Conservation (phyloP, 345 rosid species). For the Brassica juncea region DNA sequence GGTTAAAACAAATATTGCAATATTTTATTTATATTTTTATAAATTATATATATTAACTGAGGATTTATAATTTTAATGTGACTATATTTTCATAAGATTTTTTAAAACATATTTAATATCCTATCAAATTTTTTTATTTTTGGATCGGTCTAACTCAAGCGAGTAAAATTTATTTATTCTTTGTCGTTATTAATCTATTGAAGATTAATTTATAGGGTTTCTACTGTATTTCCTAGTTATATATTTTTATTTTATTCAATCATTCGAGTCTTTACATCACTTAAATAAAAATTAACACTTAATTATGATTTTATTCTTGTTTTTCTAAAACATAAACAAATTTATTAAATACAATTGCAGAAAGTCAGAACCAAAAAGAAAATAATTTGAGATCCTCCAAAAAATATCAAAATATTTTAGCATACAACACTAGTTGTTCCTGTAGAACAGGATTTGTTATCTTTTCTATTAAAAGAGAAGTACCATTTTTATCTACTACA, state of each 20-base stretch:
- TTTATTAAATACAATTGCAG: constrained; percentile 25
- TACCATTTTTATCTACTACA: too few species aligned
- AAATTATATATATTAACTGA: too few species aligned
- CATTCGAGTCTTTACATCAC: constrained; percentile 28
- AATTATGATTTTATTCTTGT: constrained; percentile 35
- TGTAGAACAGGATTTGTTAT: background rate
- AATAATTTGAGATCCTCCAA: background rate
- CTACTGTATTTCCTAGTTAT: background rate
- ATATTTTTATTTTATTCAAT: constrained; percentile 8
- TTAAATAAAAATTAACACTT: background rate
- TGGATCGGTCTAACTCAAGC: background rate
- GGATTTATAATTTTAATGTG: too few species aligned
- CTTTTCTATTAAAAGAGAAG: too few species aligned
- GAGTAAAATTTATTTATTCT: too few species aligned
- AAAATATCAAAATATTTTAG: background rate
- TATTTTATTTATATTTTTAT: too few species aligned
- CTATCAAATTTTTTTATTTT: too few species aligned
- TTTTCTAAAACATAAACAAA: constrained; percentile 24
- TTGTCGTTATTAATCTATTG: background rate
- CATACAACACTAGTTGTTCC: background rate
- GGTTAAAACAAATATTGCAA: too few species aligned
- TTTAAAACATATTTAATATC: background rate
- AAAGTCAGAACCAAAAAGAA: background rate
- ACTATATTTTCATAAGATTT: too few species aligned
- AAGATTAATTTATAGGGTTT: background rate